phyloP scores from a whole-genome alignment of 768 basidiomycete species.

The Tulasnella calospora region DNA sequence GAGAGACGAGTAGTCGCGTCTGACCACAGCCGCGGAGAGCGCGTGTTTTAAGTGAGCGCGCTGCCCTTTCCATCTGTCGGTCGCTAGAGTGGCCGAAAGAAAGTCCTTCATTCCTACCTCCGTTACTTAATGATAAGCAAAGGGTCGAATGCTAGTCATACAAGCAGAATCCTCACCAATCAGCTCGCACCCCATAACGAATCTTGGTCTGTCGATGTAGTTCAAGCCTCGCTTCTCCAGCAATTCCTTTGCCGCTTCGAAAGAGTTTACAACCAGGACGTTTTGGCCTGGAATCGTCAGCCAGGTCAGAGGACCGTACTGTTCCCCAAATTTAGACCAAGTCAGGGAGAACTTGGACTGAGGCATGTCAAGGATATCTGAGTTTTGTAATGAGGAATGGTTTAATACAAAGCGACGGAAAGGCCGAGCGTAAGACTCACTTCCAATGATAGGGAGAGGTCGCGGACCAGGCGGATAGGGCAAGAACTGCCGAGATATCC shows the following conservation, averaged over 20 bases:
- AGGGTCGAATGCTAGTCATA: background rate
- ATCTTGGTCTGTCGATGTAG: background rate
- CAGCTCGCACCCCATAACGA: background rate
- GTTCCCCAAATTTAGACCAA: background rate
- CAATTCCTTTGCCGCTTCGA: background rate
- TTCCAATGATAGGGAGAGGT: background rate
- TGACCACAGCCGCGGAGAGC: background rate
- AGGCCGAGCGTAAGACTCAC: background rate
- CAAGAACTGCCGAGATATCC: background rate
- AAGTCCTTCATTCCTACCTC: background rate
- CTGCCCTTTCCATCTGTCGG: background rate
- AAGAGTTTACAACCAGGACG: background rate
- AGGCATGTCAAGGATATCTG: slow-evolving; percentile 9
- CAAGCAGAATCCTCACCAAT: background rate
- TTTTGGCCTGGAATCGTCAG: background rate
- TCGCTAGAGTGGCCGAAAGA: background rate
- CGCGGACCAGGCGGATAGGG: background rate
- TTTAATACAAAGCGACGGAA: background rate
- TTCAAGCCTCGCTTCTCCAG: background rate
- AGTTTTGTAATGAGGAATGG: background rate
- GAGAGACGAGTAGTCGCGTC: background rate
- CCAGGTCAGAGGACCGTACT: slow-evolving; percentile 14
- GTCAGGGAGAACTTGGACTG: background rate
- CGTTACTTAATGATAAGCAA: background rate
- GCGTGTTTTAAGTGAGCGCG: background rate